Evolutionary conservation across 108 stramenopile genomes (phyloP).

Genomic region (Fragilaria crotonensis): DNA sequence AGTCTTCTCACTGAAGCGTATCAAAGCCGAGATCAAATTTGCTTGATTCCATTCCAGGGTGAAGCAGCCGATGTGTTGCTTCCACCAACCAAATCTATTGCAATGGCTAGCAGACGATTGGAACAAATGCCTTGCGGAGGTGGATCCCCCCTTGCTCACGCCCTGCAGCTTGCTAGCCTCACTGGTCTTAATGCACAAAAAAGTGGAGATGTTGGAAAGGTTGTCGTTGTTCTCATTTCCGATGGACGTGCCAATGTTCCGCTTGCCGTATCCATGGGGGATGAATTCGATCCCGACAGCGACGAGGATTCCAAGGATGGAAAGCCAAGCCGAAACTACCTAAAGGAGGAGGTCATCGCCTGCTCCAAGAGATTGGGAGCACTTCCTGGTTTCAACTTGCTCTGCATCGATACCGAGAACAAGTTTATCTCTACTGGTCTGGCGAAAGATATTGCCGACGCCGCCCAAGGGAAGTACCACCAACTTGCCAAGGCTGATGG

Average conservation of each 20-base stretch:
- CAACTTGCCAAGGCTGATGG: constrained; percentile 86
- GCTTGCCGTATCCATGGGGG: constrained; percentile 77
- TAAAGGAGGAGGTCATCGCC: constrained; percentile 94
- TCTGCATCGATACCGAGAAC: constrained; percentile 94
- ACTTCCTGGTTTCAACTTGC: constrained; percentile 84
- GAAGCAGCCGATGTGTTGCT: constrained; percentile 91
- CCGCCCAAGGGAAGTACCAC: constrained; percentile 83
- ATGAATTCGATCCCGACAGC: constrained; percentile 79
- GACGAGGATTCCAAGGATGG: constrained; percentile 84
- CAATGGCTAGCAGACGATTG: constrained; percentile 87
- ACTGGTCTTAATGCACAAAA: constrained; percentile 94
- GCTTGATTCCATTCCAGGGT: constrained; percentile 94
- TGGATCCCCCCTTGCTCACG: constrained; percentile 93
- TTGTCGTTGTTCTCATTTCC: constrained; percentile 89
- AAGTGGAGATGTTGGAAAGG: constrained; percentile 92
- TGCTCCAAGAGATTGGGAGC: constrained; percentile 83
- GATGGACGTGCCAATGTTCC: constrained; percentile 97
- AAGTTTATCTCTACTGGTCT: constrained; percentile 95
- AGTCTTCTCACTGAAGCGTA: constrained; percentile 93
- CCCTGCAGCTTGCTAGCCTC: constrained; percentile 73
- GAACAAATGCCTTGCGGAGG: constrained; percentile 98
- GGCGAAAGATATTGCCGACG: constrained; percentile 94
- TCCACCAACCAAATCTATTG: constrained; percentile 92
- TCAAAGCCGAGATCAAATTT: constrained; percentile 94
- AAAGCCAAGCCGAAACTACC: constrained; percentile 81